Base-by-base conservation (phyloP, 2,329 filamentous ascomycete species). In the Claviceps pusilla region DNA sequence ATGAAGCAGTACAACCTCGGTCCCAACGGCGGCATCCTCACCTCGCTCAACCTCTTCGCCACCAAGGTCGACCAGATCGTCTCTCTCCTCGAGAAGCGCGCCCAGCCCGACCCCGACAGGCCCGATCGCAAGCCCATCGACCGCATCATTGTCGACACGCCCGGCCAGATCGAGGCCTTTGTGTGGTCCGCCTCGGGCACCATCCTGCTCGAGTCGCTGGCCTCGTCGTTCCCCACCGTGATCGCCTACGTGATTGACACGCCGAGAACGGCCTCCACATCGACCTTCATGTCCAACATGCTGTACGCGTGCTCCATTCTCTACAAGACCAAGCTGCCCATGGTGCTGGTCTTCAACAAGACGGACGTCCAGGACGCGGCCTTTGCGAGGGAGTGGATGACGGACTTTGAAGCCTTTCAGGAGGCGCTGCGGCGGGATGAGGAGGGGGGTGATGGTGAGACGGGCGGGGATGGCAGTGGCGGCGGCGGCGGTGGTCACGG, bases 261-360 rank as follows among this genome's bases (percentile, higher is more conserved):
- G 1, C 93, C 94, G 3, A 83, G 93, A 53, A 95, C 90, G 14
- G 83, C 86, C 41, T 95, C 89, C 43, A 97, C 93, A 0, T 90
- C 86, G 58, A 98, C 93, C 0, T 98, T 98, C 71, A 98, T 98
- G 93, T 94, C 87, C 68, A 98, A 98, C 72, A 98, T 98, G 93
- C 83, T 98, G 47, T 98, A 98, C 69, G 93, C 93, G 28, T 97
- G 93, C 76, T 95, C 87, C 57, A 98, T 98, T 59, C 79, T 98
- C 16, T 98, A 98, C 79, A 97, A 97, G 75, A 97, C 91, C 2
- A 95, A 95, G 68, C 76, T 98, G 0, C 93, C 93, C 29, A 98
- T 98, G 93, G 94, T 98, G 53, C 74, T 98, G 7, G 93, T 98
- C 11, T 97, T 98, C 77, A 98, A 98, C 76, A 98, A 98, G 74